Percentiles rank a stretch among this genome's conserved stretches.
These are phyloP conservation scores for Globisporangium alternatum DNA, from an alignment of 352 stramenopile genomes.

Conservation along the genomic window DNA sequence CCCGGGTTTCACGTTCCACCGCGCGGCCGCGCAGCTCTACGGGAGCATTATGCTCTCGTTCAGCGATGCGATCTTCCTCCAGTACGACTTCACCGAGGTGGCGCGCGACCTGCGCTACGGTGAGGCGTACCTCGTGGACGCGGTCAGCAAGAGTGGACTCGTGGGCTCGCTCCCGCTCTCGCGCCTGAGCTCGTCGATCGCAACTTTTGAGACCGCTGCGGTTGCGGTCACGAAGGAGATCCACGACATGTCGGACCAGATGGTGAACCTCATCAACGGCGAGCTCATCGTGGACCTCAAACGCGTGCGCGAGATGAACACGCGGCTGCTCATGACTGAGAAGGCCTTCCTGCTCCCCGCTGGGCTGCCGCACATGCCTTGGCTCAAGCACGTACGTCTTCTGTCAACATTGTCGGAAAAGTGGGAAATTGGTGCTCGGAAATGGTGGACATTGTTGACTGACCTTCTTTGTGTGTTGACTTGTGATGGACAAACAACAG, in stretches of 20 bases:
- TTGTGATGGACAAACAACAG: conserved; percentile 20
- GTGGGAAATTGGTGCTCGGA: not conserved
- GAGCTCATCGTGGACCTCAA: conserved; percentile 73
- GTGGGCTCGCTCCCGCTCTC: conserved; percentile 32
- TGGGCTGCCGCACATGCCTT: conserved; percentile 67
- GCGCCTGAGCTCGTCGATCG: conserved; percentile 57
- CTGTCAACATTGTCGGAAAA: not conserved
- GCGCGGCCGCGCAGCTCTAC: conserved; percentile 74
- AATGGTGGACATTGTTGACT: not conserved
- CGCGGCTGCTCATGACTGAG: conserved; percentile 76
- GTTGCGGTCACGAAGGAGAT: conserved; percentile 55
- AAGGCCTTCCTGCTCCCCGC: conserved; percentile 72
- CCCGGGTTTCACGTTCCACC: conserved; percentile 69
- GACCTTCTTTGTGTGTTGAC: not conserved
- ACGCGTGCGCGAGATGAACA: conserved; percentile 82
- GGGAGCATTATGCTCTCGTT: conserved; percentile 74
- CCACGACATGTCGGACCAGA: conserved; percentile 48
- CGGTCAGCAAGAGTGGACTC: conserved; percentile 36
- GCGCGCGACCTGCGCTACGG: conserved; percentile 65
- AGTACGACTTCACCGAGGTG: conserved; percentile 84
- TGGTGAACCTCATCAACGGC: conserved; percentile 56
- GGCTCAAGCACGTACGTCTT: conserved; percentile 76
- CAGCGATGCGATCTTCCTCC: conserved; percentile 77
- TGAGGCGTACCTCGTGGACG: conserved; percentile 49
- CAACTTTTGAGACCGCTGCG: conserved; percentile 58